Conservation (phyloP, 1,284 basidiomycete genomes). For the Cryptococcus sp. region DNA sequence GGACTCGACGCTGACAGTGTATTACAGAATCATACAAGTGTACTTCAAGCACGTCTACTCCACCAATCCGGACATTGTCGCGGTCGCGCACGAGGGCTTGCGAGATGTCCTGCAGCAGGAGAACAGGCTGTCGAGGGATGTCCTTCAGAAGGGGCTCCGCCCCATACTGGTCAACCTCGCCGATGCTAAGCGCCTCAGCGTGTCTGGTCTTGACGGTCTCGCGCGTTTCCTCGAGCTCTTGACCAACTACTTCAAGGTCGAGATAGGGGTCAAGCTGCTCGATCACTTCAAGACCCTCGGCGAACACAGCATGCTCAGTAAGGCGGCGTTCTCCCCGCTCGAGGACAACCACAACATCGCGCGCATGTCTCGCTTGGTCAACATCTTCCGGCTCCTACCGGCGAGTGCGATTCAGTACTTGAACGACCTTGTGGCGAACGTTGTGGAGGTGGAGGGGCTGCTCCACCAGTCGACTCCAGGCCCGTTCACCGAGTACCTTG, state of each 20-base stretch:
- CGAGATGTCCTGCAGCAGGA: constrained; percentile 86
- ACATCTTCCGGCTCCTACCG: constrained; percentile 94
- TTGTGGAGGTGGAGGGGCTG: constrained; percentile 90
- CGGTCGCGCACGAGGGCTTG: constrained; percentile 91
- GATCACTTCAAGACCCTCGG: constrained; percentile 92
- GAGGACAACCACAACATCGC: constrained; percentile 87
- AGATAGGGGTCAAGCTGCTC: constrained; percentile 95
- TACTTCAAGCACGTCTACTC: constrained; percentile 99
- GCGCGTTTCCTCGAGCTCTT: constrained; percentile 92
- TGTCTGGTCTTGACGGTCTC: constrained; percentile 91
- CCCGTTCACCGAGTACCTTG: constrained; percentile 91
- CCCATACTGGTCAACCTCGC: constrained; percentile 98
- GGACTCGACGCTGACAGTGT: constrained; percentile 6
- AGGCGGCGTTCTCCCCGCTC: constrained; percentile 71
- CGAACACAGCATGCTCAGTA: constrained; percentile 70
- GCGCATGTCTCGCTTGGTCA: constrained; percentile 88
- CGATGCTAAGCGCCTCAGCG: constrained; percentile 89
- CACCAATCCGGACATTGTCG: constrained; percentile 85
- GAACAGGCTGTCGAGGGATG: constrained; percentile 88
- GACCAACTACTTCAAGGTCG: constrained; percentile 99
- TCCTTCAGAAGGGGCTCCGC: constrained; percentile 89
- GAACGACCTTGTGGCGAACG: constrained; percentile 74
- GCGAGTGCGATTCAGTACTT: constrained; percentile 91
- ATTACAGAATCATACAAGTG: constrained; percentile 75
- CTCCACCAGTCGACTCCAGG: constrained; percentile 86